Evolutionary conservation across 1,284 basidiomycete species (phyloP), one percentile per base, ranked within the genome.

Genomic region (Ustilago nuda): DNA sequence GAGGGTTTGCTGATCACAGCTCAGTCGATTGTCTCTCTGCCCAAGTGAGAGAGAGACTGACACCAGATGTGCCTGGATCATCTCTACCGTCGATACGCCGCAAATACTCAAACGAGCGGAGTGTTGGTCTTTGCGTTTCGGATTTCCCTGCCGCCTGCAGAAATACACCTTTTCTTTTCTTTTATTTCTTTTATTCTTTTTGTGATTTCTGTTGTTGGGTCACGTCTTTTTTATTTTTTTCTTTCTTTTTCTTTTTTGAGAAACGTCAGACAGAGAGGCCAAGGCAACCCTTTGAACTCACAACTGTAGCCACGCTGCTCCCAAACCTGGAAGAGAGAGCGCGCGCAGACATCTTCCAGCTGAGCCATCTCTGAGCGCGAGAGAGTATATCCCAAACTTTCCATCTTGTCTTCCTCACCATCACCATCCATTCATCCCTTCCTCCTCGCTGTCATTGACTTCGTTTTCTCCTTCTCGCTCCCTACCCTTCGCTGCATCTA

Each of bases 361-460:
- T 48, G n/a, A 19, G n/a, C 45, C 23, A 4, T n/a, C 48, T 50
- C 37, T 39, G 11, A 11, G 11, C 15, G 11, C 2, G 9, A 11
- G 48, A 50, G 27, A 33, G 57, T 66, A 67, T 39, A 51, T 52
- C 30, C 54, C 36, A 23, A 39, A 11, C 19, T 56, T 17, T 15
- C 33, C 8, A 41, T 32, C 11, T 17, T 17, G 9, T 27, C 41
- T 50, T 36, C 41, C 7, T 52, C 61, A 51, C 54, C 70, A 54
- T 64, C 65, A 63, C 30, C 64, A 63, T 56, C 65, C 30, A 12
- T 50, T 23, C 9, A 30, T 33, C 41, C 54, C 69, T 51, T 35
- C 37, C 56, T 15, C 54, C 39, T n/a, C 52, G 66, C 66, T 63
- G 45, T 56, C 52, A 54, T 53, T 52, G 36, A 48, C 27, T 30